Evolutionary conservation across 139 green algal species (phyloP).

Genomic region (Astrephomene gubernaculifera): DNA sequence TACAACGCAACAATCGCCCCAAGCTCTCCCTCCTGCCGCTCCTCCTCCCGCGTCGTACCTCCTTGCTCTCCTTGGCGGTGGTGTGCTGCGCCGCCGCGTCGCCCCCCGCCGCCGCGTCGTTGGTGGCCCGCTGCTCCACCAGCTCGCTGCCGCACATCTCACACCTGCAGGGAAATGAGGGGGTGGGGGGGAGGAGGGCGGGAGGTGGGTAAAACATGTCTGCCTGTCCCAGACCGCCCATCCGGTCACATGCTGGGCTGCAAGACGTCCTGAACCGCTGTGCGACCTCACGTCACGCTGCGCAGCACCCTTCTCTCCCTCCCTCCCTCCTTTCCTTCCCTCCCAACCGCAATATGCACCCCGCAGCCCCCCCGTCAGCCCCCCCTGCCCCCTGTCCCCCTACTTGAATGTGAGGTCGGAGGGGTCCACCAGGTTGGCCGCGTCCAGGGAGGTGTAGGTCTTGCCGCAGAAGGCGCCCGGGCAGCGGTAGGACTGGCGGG

Average conservation of each 20-base stretch:
- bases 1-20: too few species aligned
- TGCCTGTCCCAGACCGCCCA: too few species aligned
- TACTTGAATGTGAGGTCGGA: constrained; percentile 23
- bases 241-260: too few species aligned
- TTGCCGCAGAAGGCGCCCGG: constrained; percentile 25
- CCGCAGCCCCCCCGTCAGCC: neutral
- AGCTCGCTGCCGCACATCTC: constrained; percentile 42
- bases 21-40: too few species aligned
- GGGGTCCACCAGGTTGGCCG: constrained; percentile 32
- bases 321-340: neutral
- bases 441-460: constrained; percentile 34
- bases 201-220: too few species aligned
- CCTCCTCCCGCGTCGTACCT: constrained; percentile 26
- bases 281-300: neutral
- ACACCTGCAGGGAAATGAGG: too few species aligned
- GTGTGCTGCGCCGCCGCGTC: constrained; percentile 4
- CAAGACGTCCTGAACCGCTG: neutral
- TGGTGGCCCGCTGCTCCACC: constrained; percentile 28
- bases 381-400: neutral
- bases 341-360: neutral
- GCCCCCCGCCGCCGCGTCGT: neutral
- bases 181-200: too few species aligned
- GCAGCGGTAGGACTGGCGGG: constrained; percentile 22
- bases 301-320: neutral
- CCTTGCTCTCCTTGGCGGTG: constrained; percentile 38